These are phyloP conservation scores for Skeletonema menzelii DNA, from an alignment of 108 stramenopile species.

Conservation along the genomic window DNA sequence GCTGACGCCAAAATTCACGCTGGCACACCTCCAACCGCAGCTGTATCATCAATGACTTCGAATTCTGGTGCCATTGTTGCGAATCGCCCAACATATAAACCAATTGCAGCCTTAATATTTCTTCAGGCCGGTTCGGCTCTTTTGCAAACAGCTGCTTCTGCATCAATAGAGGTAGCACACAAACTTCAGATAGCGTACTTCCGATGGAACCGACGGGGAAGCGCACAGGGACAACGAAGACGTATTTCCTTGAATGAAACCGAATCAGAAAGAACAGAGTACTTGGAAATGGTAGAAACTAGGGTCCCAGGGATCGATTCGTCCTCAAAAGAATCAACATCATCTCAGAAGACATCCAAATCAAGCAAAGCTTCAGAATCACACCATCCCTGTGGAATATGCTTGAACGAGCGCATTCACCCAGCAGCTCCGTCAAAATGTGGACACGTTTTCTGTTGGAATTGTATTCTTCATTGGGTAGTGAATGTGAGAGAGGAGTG, in stretches of 20 bases:
- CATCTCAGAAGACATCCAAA: constrained; percentile 1
- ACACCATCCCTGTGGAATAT: constrained; percentile 38
- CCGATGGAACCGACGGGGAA: constrained; percentile 31
- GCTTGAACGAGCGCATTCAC: constrained; percentile 38
- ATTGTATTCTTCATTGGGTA: constrained; percentile 46
- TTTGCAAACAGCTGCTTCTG: constrained; percentile 18
- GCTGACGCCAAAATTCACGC: constrained; percentile 29
- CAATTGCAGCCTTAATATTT: constrained; percentile 33
- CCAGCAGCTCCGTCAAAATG: constrained; percentile 37
- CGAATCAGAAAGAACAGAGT: constrained; percentile 31
- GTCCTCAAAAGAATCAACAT: neutral
- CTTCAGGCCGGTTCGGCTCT: constrained; percentile 32
- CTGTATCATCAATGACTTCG: neutral
- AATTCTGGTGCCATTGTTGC: constrained; percentile 26
- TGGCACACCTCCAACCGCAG: constrained; percentile 6
- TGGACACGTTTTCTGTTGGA: constrained; percentile 49
- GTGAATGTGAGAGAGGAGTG: constrained; percentile 39
- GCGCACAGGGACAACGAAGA: neutral
- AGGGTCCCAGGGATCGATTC: constrained; percentile 40
- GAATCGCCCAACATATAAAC: constrained; percentile 48
- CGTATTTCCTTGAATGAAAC: neutral
- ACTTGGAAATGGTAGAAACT: constrained; percentile 39
- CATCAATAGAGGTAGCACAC: constrained; percentile 34
- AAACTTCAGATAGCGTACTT: constrained; percentile 32
- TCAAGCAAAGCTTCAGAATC: neutral